Conservation (phyloP, 1,284 basidiomycete genomes). For the Lentinula novae-zelandiae region DNA sequence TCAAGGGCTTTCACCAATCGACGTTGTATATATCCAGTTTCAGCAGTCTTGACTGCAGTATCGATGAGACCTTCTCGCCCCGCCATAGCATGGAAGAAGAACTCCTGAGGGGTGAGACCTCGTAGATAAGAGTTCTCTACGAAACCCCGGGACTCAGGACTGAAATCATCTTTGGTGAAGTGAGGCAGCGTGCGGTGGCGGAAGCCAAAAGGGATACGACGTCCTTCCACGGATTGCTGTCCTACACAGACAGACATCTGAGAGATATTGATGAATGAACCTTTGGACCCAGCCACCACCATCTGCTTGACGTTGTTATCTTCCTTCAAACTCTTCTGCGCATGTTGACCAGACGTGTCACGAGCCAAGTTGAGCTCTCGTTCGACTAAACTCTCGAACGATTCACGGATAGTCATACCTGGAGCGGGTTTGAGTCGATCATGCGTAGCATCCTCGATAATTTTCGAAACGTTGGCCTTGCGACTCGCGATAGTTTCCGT, state of each 20-base stretch:
- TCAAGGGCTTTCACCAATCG: conserved; percentile 97
- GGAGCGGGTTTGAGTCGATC: conserved; percentile 85
- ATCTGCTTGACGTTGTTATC: conserved; percentile 99
- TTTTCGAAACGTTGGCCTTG: conserved; percentile 69
- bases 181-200: conserved; percentile 94
- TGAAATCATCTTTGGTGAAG: conserved; percentile 99
- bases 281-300: conserved; percentile 98
- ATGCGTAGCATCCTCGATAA: conserved; percentile 78
- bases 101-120: conserved; percentile 96
- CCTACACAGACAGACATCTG: conserved; percentile 99
- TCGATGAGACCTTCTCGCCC: conserved; percentile 99
- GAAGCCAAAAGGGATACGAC: conserved; percentile 98
- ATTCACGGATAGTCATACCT: conserved; percentile 99
- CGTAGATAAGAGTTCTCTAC: conserved; percentile 99
- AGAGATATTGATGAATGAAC: conserved; percentile 99
- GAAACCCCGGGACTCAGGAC: conserved; percentile 97
- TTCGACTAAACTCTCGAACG: conserved; percentile 93
- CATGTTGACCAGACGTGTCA: conserved; percentile 93
- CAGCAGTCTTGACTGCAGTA: conserved; percentile 99
- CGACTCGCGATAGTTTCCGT: conserved; percentile 80
- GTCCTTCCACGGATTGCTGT: conserved; percentile 97
- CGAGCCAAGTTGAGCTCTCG: conserved; percentile 93
- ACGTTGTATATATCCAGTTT: conserved; percentile 99
- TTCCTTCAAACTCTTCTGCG: conserved; percentile 94
- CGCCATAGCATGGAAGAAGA: conserved; percentile 99